Evolutionary conservation across 139 green algal genomes (phyloP), one percentile per base, ranked within the genome.

Genomic region (Tetradesmus obliquus): DNA sequence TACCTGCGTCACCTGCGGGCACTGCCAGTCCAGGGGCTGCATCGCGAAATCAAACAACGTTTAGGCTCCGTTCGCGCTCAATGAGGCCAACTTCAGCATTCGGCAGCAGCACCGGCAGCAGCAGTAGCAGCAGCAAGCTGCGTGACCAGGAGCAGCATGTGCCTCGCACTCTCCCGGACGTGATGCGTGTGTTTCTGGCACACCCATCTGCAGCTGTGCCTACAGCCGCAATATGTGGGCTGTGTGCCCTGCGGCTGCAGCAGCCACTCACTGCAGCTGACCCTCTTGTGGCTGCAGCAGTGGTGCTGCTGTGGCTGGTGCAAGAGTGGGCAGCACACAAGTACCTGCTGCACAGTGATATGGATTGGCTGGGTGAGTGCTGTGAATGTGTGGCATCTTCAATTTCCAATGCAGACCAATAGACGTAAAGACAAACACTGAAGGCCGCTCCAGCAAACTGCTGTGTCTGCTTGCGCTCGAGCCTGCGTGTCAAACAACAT

Each of bases 251-350:
- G 84, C 60, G 54, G 57, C 8, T 79, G 45, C 84, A 88, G 58
- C 13, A 55, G 22, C 84, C 84, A 15, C 19, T 88, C 8, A 57
- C 57, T 12, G 22, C 54, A 24, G n/a, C 74, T 20, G 71, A 90
- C 17, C 69, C 57, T n/a, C 32, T 82, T 87, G 88, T 94, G 2
- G 74, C 51, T 3, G 57, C 55, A 32, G 54, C 19, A 53, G 74
- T 87, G 13, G 72, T 80, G 54, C 8, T n/a, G 19, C 51, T 92
- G 5, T 94, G 91, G 91, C 82, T 94, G 32, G 19, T 90, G 13
- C 91, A 94, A 24, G 91, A 94, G 58, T 94, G 91, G 91, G 74
- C 88, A 12, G 89, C 92, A 10, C 91, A 94, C 84, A 87, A 82
- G 45, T 80, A 80, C 22, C 19, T 94, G 83, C 88, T 94, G n/a